Evolutionary conservation across 345 rosid species (phyloP).

Genomic region (Abelmoschus esculentus): DNA sequence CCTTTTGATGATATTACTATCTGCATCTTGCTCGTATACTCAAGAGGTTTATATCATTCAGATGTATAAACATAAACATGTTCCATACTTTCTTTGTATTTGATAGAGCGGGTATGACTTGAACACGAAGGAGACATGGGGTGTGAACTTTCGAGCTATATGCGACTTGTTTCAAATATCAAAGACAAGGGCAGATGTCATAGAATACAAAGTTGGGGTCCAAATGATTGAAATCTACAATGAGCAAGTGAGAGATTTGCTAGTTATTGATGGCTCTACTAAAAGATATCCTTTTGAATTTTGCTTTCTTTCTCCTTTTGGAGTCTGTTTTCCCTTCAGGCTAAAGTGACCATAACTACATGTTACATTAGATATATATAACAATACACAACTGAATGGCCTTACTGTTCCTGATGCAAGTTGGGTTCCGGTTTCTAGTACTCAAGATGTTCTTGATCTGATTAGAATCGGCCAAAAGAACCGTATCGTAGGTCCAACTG

Average conservation of each 20-base stretch:
- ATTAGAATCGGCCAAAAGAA: slow-evolving; percentile 88
- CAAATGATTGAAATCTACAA: slow-evolving; percentile 97
- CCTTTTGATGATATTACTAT: background rate
- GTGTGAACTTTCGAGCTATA: slow-evolving; percentile 88
- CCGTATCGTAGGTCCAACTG: slow-evolving; percentile 90
- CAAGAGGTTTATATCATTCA: background rate
- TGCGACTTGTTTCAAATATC: slow-evolving; percentile 74
- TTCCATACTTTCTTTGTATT: background rate
- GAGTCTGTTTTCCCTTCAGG: background rate
- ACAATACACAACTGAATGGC: slow-evolving; percentile 77
- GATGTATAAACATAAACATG: background rate
- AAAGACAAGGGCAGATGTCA: slow-evolving; percentile 48
- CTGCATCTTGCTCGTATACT: background rate
- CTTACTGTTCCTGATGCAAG: slow-evolving; percentile 95
- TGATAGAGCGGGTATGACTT: slow-evolving; percentile 81
- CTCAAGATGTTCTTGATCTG: slow-evolving; percentile 81
- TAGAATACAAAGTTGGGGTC: slow-evolving; percentile 75
- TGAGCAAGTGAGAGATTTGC: slow-evolving; percentile 85
- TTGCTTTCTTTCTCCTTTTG: background rate
- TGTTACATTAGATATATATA: slow-evolving; percentile 77
- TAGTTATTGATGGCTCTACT: slow-evolving; percentile 71
- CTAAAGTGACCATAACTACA: slow-evolving; percentile 33
- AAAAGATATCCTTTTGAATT: slow-evolving; percentile 79
- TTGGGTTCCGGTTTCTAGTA: slow-evolving; percentile 63
- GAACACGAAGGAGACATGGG: slow-evolving; percentile 69